Base-by-base conservation (phyloP, 305 asterid species). In the Nicotiana rustica region DNA sequence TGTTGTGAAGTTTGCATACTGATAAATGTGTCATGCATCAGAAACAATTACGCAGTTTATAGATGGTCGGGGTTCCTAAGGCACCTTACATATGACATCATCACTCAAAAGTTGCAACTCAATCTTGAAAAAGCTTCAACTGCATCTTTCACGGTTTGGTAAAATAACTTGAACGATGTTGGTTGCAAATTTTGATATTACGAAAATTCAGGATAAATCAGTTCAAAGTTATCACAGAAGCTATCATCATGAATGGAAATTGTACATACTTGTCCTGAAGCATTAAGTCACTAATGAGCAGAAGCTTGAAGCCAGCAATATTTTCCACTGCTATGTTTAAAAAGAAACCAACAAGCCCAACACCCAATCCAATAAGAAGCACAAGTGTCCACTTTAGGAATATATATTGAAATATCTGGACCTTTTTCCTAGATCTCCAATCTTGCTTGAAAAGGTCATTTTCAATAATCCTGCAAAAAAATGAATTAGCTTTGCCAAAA, bases 381-480 rank as follows among this genome's bases (percentile, higher is more conserved):
- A 93, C 97, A 68, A 96, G 95, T 61, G 97, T 88, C 99, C 99
- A 96, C 85, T 96, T 96, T 69, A 93, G 94, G 82, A 91, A 88
- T 81, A 96, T 78, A 86, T 94, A 96, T 89, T 96, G 98, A 87
- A 83, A 88, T 71, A 96, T 96, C 88, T 96, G 90, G 61, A 88
- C 85, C 87, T 82, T 91, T 83, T 90, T 94, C 90, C 99, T 89
- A 65, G 99, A 90, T 81, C 99, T 92, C 99, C 99, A 95, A 81
- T 94, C 98, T 90, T 94, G 95, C 93, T 93, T 95, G 84, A 95
- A 90, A 60, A 95, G 92, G 71, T 95, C 98, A 60, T 94, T 95
- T 90, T 95, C 98, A 49, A 93, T 25, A 81, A 94, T 90, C 94
- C 99, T 95, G 95, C 92, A 87, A 76, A 55, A 6, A 10, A 17